Evolutionary conservation across 495 filamentous ascomycete genomes (phyloP).

Genomic region (Hyaloscypha hepaticicola): DNA sequence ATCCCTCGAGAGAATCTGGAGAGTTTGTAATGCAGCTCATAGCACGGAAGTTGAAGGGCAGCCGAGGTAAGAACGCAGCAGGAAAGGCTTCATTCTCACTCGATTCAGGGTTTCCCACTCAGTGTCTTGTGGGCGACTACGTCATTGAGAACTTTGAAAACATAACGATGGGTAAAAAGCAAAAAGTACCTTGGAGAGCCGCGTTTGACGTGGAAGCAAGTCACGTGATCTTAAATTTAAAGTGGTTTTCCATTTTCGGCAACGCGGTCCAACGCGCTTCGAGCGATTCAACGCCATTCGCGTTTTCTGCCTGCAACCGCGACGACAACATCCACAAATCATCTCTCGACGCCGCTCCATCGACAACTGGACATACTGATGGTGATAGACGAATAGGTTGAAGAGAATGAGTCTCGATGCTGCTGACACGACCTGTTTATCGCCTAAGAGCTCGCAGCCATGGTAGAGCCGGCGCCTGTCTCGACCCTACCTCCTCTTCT

Average conservation of each 20-base stretch:
- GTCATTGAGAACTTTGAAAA: too few species aligned
- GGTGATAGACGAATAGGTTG: not conserved
- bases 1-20: too few species aligned
- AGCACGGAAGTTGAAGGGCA: too few species aligned
- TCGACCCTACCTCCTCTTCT: conserved; percentile 35
- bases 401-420: conserved; percentile 22
- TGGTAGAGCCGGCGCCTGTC: conserved; percentile 44
- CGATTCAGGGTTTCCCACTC: too few species aligned
- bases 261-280: not conserved
- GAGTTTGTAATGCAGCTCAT: too few species aligned
- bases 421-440: conserved; percentile 12
- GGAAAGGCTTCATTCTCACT: too few species aligned
- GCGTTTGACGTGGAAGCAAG: too few species aligned
- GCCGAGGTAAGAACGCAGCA: too few species aligned
- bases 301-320: not conserved
- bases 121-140: too few species aligned
- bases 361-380: not conserved
- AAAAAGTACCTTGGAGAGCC: too few species aligned
- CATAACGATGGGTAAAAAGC: too few species aligned
- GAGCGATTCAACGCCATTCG: not conserved
- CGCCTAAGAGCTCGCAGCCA: conserved; percentile 38
- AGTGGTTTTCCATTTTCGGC: conserved; percentile 1
- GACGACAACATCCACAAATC: not conserved
- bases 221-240: not conserved
- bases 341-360: not conserved